A percentile compares a stretch with the other conserved stretches of the same genome.
phyloP scores from a whole-genome alignment of 2,329 filamentous ascomycete genomes.

The Penicillium sp. region DNA sequence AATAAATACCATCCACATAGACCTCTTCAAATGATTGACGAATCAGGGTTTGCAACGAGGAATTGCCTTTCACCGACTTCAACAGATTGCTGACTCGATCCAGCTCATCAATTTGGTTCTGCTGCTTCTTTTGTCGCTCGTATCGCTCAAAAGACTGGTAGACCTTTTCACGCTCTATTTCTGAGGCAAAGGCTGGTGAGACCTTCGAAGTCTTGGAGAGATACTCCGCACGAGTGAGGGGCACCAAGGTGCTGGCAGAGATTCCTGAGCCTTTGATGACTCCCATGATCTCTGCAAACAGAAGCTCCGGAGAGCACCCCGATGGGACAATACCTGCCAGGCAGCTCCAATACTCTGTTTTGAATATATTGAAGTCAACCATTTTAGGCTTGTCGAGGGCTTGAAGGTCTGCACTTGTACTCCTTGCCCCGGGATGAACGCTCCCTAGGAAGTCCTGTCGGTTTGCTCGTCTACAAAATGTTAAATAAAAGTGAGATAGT shows the following conservation, averaged over 20 bases:
- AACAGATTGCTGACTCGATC: conserved; percentile 23
- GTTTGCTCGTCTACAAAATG: conserved; percentile 6
- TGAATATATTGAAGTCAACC: conserved; percentile 28
- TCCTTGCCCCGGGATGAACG: neutral
- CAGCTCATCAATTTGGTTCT: conserved; percentile 15
- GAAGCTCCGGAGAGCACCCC: conserved; percentile 19
- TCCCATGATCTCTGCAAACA: conserved; percentile 32
- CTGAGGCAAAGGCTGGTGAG: conserved; percentile 22
- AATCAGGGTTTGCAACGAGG: conserved; percentile 1
- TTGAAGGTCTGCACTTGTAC: neutral
- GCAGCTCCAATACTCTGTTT: conserved; percentile 26
- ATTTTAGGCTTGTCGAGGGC: neutral
- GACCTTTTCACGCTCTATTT: conserved; percentile 16
- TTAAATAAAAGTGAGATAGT: neutral
- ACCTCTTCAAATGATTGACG: conserved; percentile 12
- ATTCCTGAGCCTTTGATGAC: conserved; percentile 27
- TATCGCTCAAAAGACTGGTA: conserved; percentile 27
- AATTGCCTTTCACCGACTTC: conserved; percentile 11
- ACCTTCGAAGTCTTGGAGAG: conserved; percentile 14
- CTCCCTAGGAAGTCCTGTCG: conserved; percentile 12
- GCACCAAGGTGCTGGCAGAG: conserved; percentile 12
- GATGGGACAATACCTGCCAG: conserved; percentile 11
- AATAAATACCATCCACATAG: conserved; percentile 11
- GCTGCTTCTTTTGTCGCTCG: conserved; percentile 18
- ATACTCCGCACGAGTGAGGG: conserved; percentile 22